These are phyloP conservation scores for Ascochyta clinopodiicola DNA, from an alignment of 2,329 filamentous ascomycete species.

Conservation along the genomic window DNA sequence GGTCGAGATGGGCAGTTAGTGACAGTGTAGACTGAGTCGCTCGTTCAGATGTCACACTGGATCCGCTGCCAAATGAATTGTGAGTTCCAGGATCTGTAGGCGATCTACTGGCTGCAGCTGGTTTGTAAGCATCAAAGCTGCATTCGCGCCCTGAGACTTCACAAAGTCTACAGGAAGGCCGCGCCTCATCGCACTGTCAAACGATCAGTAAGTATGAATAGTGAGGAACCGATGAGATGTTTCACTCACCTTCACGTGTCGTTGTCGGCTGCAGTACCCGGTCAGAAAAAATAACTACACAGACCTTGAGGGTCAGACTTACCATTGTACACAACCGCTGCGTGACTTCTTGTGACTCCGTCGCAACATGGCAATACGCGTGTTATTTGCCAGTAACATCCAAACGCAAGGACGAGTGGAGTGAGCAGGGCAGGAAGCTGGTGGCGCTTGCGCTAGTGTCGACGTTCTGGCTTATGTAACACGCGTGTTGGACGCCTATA, in stretches of 20 bases:
- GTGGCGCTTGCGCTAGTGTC: neutral
- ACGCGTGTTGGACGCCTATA: constrained; percentile 14
- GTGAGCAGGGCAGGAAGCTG: neutral
- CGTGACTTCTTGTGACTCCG: constrained; percentile 33
- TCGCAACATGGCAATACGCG: constrained; percentile 28
- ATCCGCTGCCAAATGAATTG: no score
- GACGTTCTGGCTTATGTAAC: constrained; percentile 16
- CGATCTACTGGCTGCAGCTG: no score
- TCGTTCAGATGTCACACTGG: no score
- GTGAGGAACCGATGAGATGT: neutral
- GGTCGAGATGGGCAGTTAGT: no score
- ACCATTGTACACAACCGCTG: constrained; percentile 28
- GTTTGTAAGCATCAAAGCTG: neutral
- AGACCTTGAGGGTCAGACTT: constrained; percentile 2
- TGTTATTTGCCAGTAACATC: constrained; percentile 10
- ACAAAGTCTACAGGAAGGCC: constrained; percentile 27
- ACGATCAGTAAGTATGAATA: no score
- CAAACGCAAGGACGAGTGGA: neutral
- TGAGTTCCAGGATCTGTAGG: no score
- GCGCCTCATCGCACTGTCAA: constrained; percentile 29
- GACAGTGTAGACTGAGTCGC: no score
- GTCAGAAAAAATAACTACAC: no score
- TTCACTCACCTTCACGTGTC: constrained; percentile 26
- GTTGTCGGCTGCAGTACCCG: constrained; percentile 19
- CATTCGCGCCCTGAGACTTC: constrained; percentile 23